Conservation (phyloP, 108 stramenopile species). For the Phaeodactylum tricornutum region DNA sequence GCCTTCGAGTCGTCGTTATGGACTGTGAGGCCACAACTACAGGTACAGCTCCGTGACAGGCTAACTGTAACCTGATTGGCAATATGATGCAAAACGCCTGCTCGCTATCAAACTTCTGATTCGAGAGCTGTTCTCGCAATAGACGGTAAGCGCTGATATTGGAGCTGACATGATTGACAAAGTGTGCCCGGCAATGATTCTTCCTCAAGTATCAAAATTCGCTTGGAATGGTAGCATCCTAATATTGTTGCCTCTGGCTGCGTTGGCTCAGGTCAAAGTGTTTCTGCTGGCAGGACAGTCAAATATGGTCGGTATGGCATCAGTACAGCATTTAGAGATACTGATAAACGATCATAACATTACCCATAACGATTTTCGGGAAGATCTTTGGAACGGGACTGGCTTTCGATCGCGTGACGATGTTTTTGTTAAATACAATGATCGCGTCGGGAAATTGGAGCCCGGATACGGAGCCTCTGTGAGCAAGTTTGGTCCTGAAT, state of each 20-base stretch:
- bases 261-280: constrained; percentile 16
- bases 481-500: constrained; percentile 23
- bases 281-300: constrained; percentile 35
- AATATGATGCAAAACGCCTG: too few relatives aligned
- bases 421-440: constrained; percentile 14
- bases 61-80: too few relatives aligned
- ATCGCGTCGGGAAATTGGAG: constrained; percentile 1
- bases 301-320: constrained; percentile 33
- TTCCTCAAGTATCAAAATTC: too few relatives aligned
- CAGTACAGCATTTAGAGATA: constrained; percentile 1
- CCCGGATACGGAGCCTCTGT: constrained; percentile 6
- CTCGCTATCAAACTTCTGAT: too few relatives aligned
- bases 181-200: too few relatives aligned
- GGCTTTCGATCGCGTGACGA: constrained; percentile 7
- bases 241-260: background rate
- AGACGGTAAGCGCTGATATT: too few relatives aligned
- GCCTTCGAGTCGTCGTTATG: too few relatives aligned
- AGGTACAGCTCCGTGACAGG: too few relatives aligned
- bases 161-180: too few relatives aligned
- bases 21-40: too few relatives aligned
- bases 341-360: constrained; percentile 4
- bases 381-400: constrained; percentile 1
- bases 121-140: too few relatives aligned
- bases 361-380: constrained; percentile 1
- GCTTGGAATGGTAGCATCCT: too few relatives aligned